Conservation (phyloP, 805 yeast genomes). For the Candida yuanshanica region DNA sequence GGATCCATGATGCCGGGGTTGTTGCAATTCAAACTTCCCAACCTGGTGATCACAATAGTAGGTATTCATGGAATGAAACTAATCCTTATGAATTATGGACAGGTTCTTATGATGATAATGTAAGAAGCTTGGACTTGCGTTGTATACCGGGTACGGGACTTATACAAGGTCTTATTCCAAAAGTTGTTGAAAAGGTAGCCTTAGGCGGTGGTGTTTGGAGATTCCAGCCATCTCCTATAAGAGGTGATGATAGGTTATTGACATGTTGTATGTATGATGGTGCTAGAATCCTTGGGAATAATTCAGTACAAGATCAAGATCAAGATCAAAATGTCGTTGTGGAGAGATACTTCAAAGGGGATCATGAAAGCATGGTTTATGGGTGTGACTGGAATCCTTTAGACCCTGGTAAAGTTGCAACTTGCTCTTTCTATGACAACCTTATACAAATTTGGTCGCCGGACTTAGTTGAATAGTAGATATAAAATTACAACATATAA, state of each 20-base stretch:
- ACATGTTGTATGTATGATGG: slow-evolving; percentile 97
- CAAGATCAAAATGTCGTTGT: slow-evolving; percentile 23
- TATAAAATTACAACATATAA: too few relatives aligned
- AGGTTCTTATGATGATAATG: slow-evolving; percentile 85
- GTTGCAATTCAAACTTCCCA: slow-evolving; percentile 66
- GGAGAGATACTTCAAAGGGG: slow-evolving; percentile 47
- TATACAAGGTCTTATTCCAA: slow-evolving; percentile 49
- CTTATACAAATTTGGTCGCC: slow-evolving; percentile 70
- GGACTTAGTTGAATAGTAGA: slow-evolving; percentile 3
- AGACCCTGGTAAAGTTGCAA: slow-evolving; percentile 46
- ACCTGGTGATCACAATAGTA: slow-evolving; percentile 28
- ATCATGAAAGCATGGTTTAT: slow-evolving; percentile 89
- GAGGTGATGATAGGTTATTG: slow-evolving; percentile 43
- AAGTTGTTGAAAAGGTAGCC: slow-evolving; percentile 35
- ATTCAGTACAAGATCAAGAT: slow-evolving; percentile 22
- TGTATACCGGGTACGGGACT: slow-evolving; percentile 36
- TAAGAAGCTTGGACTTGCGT: slow-evolving; percentile 66
- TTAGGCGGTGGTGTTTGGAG: slow-evolving; percentile 97
- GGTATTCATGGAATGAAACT: slow-evolving; percentile 35
- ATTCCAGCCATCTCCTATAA: slow-evolving; percentile 53
- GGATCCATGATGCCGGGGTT: slow-evolving; percentile 87
- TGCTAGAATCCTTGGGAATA: slow-evolving; percentile 57
- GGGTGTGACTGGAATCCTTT: slow-evolving; percentile 80
- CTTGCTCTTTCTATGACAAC: slow-evolving; percentile 90
- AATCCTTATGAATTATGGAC: slow-evolving; percentile 60